Base-by-base conservation (phyloP, 2,329 filamentous ascomycete genomes). In the Monosporascus sp. region DNA sequence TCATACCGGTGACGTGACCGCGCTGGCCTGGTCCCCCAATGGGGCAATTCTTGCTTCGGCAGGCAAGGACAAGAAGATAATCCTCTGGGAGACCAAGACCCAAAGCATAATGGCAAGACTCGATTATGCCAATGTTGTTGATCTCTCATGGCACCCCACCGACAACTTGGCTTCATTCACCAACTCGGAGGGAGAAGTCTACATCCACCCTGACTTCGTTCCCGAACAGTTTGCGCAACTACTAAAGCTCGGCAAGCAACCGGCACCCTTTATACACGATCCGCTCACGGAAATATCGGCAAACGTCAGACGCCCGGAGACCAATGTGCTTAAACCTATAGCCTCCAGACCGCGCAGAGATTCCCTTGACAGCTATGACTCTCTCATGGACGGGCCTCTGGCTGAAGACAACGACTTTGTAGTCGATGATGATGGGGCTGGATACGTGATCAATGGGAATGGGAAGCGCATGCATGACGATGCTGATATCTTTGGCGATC, bases 1-100 rank as follows among this genome's bases (percentile, higher is more conserved):
- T 0, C 94, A 97, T 66, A 84, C 85, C 43, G 87, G 86, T 19
- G 89, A 95, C 60, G 87, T 99, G 54, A 96, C 91, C 0, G 88
- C 92, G 2, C 73, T 95, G 37, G 85, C 89, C 37, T 99, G 94
- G 94, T 96, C 93, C 16, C 91, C 91, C 2, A 99, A 99, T 66
- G 94, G 94, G 40, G 89, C 92, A 1, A 78, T 99, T 63, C 77
- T 99, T 22, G 91, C 86, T 9, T 84, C 84, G 19, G 84, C 86
- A 17, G 84, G 76, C 57, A 84, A 82, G 60, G 86, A 88, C 64
- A 80, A 81, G 61, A 89, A 84, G 66, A 73, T 95, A 4, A 68
- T 88, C 26, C 75, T 99, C 3, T 99, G 95, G 94, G 91, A 97
- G 65, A 87, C 89, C 2, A 91, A 88, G 69, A 90, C 89, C 1